Percentiles rank a stretch among this genome's conserved stretches.
These are phyloP conservation scores for Mallotus japonicus DNA, from an alignment of 441 rosid species.

Conservation along the genomic window DNA sequence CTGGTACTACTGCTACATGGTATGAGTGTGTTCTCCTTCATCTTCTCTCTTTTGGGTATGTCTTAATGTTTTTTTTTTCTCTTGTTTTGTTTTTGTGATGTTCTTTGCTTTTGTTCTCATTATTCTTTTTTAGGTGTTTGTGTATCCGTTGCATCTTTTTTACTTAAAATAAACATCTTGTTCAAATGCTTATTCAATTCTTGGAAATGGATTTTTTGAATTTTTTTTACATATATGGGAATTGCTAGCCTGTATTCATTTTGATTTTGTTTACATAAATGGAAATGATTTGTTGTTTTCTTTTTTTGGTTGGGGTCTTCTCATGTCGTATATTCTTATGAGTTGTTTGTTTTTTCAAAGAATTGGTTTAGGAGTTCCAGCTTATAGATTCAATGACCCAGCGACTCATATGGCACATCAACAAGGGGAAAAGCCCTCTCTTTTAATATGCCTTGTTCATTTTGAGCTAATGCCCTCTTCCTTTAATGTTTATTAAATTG, in stretches of 20 bases:
- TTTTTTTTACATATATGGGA: neutral
- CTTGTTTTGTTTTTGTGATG: neutral
- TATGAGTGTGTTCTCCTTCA: conserved; percentile 24
- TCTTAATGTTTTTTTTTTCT: neutral
- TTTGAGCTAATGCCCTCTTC: neutral
- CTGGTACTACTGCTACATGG: conserved; percentile 22
- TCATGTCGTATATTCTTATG: neutral
- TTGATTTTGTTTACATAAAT: conserved; percentile 3
- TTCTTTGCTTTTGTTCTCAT: conserved; percentile 1
- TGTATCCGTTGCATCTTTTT: too few species aligned
- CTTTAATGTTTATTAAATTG: neutral
- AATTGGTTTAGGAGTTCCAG: neutral
- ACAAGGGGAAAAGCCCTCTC: neutral
- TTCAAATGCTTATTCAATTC: too few species aligned
- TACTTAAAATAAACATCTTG: neutral
- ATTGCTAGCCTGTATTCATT: neutral
- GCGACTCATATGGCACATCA: neutral
- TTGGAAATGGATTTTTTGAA: neutral
- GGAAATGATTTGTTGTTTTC: neutral
- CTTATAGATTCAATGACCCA: neutral
- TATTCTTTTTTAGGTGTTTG: neutral
- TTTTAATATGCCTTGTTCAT: neutral
- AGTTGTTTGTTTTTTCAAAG: neutral
- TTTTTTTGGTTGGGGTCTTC: neutral
- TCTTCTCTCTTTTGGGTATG: conserved; percentile 37